phyloP scores from a whole-genome alignment of 2,329 filamentous ascomycete species.

The Paecilomyces formosus region DNA sequence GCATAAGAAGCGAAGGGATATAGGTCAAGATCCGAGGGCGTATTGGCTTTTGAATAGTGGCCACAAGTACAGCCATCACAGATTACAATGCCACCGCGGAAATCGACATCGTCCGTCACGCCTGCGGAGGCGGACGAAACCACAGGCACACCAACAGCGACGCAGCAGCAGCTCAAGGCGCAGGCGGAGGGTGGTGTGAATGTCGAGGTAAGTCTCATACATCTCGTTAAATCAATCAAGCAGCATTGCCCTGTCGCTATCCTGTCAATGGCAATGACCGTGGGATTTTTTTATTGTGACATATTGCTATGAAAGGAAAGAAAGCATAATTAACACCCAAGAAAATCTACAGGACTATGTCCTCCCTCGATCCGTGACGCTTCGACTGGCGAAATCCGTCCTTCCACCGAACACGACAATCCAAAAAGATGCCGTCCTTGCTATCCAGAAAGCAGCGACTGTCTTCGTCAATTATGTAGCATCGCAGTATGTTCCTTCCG shows the following conservation, averaged over 20 bases:
- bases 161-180: conserved; percentile 33
- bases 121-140: not conserved
- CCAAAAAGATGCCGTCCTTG: conserved; percentile 57
- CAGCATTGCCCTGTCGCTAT: no score
- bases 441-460: conserved; percentile 58
- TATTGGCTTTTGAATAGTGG: not conserved
- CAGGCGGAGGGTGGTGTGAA: conserved; percentile 30
- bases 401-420: conserved; percentile 58
- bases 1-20: no score
- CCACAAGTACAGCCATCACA: not conserved
- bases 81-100: not conserved
- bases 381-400: conserved; percentile 56
- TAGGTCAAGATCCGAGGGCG: no score
- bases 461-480: conserved; percentile 60
- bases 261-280: no score
- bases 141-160: conserved; percentile 7
- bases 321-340: not conserved
- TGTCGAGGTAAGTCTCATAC: conserved; percentile 27
- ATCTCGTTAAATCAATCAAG: not conserved
- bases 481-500: conserved; percentile 42
- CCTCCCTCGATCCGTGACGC: conserved; percentile 55
- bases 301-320: not conserved
- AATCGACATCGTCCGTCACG: not conserved
- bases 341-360: conserved; percentile 46
- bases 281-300: no score